Base-by-base conservation (phyloP, 2,329 filamentous ascomycete genomes). In the Xylaria sp. region DNA sequence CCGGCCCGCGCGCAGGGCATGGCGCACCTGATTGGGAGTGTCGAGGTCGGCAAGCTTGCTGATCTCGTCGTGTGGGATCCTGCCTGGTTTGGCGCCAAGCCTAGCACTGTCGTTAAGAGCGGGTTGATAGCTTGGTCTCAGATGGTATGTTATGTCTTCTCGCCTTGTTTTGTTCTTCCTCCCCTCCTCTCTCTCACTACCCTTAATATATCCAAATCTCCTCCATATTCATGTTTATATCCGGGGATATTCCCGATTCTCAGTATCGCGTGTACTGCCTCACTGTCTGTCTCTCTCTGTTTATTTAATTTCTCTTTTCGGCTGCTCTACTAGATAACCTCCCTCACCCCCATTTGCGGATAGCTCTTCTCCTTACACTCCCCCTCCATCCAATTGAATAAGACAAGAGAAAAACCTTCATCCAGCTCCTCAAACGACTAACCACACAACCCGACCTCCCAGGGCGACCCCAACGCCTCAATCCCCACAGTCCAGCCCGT, bases 1-100 rank as follows among this genome's bases (percentile, higher is more conserved):
- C 94, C 95, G 1, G 94, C 95, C 12, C 86, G 98, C 70, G 90
- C 94, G 0, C 95, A 98, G 81, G 95, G 95, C 2, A 97, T 98
- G 90, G 82, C 86, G 0, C 95, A 98, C 79, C 76, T 97, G 2
- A 88, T 98, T 71, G 95, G 95, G 8, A 95, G 92, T 74, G 82
- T 98, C 63, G 94, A 98, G 82, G 88, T 94, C 0, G 94, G 94
- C 60, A 98, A 97, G 82, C 81, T 97, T 57, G 95, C 95, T 0
- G 95, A 98, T 80, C 80, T 98, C 57, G 93, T 97, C 0, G 77
- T 98, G 7, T 98, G 95, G 95, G 90, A 91, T 57, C 92, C 94
- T 7, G 88, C 89, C 7, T 92, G 90, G 81, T 98, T 98, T 80
- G 95, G 94, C 37, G 91, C 92, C 25, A 98, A 98, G 85, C 95